Percentiles rank a stretch among this genome's conserved stretches.
Conservation (phyloP, 768 basidiomycete genomes). For the Lentinula detonsa region DNA sequence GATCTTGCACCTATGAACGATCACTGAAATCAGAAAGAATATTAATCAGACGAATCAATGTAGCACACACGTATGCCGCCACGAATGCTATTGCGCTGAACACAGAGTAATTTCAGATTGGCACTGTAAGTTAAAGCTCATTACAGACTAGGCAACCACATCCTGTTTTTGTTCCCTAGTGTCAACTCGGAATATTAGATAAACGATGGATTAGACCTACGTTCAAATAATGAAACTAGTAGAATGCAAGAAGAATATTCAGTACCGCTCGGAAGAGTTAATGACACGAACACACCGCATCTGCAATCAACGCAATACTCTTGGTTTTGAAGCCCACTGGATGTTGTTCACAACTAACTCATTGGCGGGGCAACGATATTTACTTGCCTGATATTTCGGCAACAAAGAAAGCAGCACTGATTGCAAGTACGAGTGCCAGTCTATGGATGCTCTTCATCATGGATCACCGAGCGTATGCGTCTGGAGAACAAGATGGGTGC, state of each 20-base stretch:
- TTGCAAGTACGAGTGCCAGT: conserved; percentile 38
- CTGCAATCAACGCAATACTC: conserved; percentile 50
- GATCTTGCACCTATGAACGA: conserved; percentile 32
- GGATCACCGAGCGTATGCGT: not conserved
- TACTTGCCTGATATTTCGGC: conserved; percentile 37
- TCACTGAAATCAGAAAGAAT: not conserved
- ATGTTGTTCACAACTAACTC: not conserved
- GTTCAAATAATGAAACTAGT: conserved; percentile 51
- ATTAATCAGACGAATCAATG: not conserved
- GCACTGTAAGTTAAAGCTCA: not conserved
- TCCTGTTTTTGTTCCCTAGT: conserved; percentile 22
- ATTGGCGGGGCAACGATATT: not conserved
- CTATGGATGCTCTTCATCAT: conserved; percentile 42
- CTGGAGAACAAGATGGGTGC: not conserved
- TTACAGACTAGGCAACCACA: conserved; percentile 39
- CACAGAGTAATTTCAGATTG: not conserved
- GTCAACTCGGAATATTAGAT: conserved; percentile 5
- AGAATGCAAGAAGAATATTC: conserved; percentile 6
- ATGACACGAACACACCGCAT: conserved; percentile 34
- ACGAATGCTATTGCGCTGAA: conserved; percentile 37
- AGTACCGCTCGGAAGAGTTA: not conserved
- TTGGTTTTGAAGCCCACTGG: conserved; percentile 50
- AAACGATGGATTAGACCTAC: conserved; percentile 21
- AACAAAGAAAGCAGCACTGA: conserved; percentile 42
- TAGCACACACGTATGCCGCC: conserved; percentile 35